Evolutionary conservation across 768 basidiomycete species (phyloP), one percentile per base, ranked within the genome.

Genomic region (Leucocoprinus sp.): DNA sequence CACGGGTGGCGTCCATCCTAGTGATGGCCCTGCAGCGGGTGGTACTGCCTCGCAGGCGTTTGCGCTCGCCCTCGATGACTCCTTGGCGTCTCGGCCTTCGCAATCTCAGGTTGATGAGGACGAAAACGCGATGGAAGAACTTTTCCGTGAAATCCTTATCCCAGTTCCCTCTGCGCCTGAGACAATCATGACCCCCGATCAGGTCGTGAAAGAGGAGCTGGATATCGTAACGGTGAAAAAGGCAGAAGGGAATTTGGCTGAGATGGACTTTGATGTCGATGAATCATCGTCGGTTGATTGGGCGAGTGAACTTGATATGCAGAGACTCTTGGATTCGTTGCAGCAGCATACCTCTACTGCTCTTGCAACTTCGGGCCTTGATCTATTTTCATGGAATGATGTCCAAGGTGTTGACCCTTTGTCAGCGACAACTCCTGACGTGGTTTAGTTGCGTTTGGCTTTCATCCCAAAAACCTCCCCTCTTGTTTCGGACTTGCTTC

Each of bases 11-110:
- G 89, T 81, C 75, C 79, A 75, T 74, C 71, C 59, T 73, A 57
- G 66, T 74, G 72, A 72, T 78, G 82, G 72, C 89, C 89, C 85
- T 82, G 89, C 89, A 92, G 89, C 89, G 88, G 89, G 88, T 86
- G 84, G 82, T 68, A 67, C 70, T 69, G 60, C 45, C 18, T 39
- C 37, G 47, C 43, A 57, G 43, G 60, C 58, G 50, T 40, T 50
- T 37, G 46, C 33, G 17, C n/a, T 52, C 42, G 17, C 52, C 49
- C 41, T 47, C 49, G 17, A 37, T 54, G 58, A 49, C 52, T 14
- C 42, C 57, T 42, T 52, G 55, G 45, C 34, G 55, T 34, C 47
- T 54, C 53, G 51, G 52, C 44, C 37, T 51, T 45, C 43, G 51
- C 54, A 41, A 62, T 72, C 61, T 76, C 79, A 59, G 79, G 77